Conservation (phyloP, 148 eudicot genomes). For the Vaccinium vitisidaea region DNA sequence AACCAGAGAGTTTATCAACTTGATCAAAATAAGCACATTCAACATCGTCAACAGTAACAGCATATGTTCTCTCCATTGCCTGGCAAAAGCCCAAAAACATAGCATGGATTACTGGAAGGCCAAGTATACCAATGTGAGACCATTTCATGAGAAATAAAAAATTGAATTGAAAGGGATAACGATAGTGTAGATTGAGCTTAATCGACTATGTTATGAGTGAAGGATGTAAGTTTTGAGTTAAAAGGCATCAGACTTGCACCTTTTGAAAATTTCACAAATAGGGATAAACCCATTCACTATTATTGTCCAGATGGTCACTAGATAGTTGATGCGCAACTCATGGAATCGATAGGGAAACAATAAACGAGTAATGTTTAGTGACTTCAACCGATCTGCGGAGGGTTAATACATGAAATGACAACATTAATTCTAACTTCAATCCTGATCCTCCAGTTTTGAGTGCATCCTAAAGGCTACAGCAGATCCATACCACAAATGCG, state of each 20-base stretch:
- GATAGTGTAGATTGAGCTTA: not conserved
- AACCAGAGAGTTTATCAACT: constrained; percentile 70
- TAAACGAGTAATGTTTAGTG: not conserved
- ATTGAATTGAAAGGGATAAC: not conserved
- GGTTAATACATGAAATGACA: not conserved
- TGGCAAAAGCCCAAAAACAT: constrained; percentile 27
- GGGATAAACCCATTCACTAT: not conserved
- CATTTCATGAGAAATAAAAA: not conserved
- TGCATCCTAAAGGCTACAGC: constrained; percentile 6
- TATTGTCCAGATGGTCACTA: not conserved
- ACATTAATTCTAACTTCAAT: not conserved
- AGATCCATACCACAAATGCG: not conserved
- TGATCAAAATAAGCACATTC: constrained; percentile 75
- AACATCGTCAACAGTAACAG: constrained; percentile 56
- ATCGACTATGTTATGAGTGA: not conserved
- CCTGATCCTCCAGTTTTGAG: not conserved
- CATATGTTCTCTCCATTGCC: constrained; percentile 74
- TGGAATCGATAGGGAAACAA: not conserved
- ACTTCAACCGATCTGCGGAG: not conserved
- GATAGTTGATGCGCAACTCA: not conserved
- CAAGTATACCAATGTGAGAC: not conserved
- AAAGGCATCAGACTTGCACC: not conserved
- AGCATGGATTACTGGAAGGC: not conserved
- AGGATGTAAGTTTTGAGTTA: not conserved
- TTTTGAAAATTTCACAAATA: not conserved